A percentile compares a stretch with the other conserved stretches of the same genome.
Evolutionary conservation across 2,329 filamentous ascomycete genomes (phyloP).

Genomic region (Alternaria sp.): DNA sequence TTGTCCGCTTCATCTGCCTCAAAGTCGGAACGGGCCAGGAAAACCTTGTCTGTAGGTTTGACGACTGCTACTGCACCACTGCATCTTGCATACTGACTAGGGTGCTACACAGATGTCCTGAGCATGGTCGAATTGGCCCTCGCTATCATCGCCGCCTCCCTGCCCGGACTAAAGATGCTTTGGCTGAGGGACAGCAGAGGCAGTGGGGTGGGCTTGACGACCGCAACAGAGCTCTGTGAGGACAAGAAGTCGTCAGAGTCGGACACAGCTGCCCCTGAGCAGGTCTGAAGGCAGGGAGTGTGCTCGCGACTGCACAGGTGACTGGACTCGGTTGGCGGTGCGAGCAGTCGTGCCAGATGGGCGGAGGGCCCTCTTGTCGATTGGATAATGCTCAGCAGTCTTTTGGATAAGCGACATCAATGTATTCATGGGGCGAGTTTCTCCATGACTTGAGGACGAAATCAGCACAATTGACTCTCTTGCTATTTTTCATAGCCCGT

Average conservation of each 20-base stretch:
- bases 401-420: too few relatives aligned
- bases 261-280: not conserved
- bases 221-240: not conserved
- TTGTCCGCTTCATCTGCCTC: slow-evolving; percentile 1
- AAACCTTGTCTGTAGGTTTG: not conserved
- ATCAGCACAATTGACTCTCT: too few relatives aligned
- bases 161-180: slow-evolving; percentile 1
- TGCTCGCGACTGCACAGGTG: too few relatives aligned
- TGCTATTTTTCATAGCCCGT: too few relatives aligned
- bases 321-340: too few relatives aligned
- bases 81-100: not conserved
- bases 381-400: too few relatives aligned
- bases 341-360: too few relatives aligned
- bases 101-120: not conserved
- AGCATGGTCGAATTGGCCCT: not conserved
- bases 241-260: not conserved
- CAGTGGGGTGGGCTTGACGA: not conserved
- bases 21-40: not conserved
- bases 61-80: not conserved
- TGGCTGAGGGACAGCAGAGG: not conserved
- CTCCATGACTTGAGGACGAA: too few relatives aligned
- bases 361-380: too few relatives aligned
- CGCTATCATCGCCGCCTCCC: not conserved
- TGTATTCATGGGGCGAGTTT: too few relatives aligned
- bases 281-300: too few relatives aligned